phyloP scores from a whole-genome alignment of 306 rosid species.

The Oemleria cerasiformis region DNA sequence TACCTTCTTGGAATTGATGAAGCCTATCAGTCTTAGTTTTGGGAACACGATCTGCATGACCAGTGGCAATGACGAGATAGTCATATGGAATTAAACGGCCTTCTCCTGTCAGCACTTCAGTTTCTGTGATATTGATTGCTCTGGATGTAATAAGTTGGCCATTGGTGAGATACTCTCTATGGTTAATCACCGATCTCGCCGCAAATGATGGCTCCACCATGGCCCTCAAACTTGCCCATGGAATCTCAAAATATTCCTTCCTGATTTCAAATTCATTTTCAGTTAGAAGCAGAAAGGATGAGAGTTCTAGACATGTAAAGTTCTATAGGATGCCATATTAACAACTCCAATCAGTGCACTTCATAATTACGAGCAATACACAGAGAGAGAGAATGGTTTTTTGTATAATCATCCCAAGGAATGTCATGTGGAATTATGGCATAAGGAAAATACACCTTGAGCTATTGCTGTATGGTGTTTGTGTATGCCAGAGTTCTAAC shows the following conservation, averaged over 20 bases:
- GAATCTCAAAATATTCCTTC: slow-evolving; percentile 84
- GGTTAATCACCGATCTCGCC: slow-evolving; percentile 58
- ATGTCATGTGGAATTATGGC: too few species aligned
- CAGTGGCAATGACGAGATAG: slow-evolving; percentile 71
- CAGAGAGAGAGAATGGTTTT: background rate
- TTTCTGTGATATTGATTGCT: slow-evolving; percentile 47
- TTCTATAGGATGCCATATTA: background rate
- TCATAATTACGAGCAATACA: background rate
- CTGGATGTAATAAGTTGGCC: slow-evolving; percentile 42
- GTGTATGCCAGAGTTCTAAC: background rate
- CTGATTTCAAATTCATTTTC: slow-evolving; percentile 37
- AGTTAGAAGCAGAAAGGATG: background rate
- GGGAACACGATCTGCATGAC: slow-evolving; percentile 53
- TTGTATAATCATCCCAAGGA: background rate
- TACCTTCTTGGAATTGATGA: slow-evolving; percentile 52
- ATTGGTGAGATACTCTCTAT: slow-evolving; percentile 54
- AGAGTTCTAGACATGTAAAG: background rate
- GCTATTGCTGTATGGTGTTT: background rate
- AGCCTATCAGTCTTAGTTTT: slow-evolving; percentile 46
- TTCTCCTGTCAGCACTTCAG: slow-evolving; percentile 57
- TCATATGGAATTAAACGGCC: slow-evolving; percentile 51
- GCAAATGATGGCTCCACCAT: slow-evolving; percentile 80
- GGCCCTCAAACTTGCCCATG: slow-evolving; percentile 77
- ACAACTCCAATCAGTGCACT: background rate
- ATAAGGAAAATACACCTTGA: too few species aligned